Evolutionary conservation across 257 asterid species (phyloP).

Genomic region (Solanum dulcamara): DNA sequence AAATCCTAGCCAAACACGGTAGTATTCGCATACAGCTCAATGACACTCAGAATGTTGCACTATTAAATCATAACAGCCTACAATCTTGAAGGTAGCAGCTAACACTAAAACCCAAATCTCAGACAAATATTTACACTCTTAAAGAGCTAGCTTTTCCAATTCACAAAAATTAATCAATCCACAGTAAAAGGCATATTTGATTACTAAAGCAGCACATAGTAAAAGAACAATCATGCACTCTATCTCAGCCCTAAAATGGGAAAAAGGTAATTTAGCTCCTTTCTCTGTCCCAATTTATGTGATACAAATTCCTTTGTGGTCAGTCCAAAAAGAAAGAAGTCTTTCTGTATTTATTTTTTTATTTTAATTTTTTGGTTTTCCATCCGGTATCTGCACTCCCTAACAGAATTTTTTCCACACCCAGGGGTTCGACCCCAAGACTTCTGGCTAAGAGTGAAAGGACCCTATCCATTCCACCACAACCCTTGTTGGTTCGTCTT

Average conservation of each 20-base stretch:
- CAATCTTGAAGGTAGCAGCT: background rate
- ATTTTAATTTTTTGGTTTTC: too few relatives aligned
- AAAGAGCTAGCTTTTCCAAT: background rate
- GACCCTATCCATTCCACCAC: background rate
- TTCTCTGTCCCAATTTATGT: background rate
- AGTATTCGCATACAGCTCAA: too few relatives aligned
- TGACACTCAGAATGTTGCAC: background rate
- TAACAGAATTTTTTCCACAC: too few relatives aligned
- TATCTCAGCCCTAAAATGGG: background rate
- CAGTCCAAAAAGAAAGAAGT: background rate
- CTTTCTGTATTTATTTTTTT: background rate
- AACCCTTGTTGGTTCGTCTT: background rate
- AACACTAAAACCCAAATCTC: background rate
- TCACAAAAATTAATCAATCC: background rate
- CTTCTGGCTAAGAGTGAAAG: background rate
- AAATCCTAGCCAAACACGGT: too few relatives aligned
- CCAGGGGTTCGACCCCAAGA: background rate
- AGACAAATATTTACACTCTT: background rate
- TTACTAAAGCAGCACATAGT: background rate
- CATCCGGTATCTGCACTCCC: fast-evolving
- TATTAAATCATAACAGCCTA: background rate
- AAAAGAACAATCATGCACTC: background rate
- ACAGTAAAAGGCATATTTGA: background rate
- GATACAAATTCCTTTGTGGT: background rate
- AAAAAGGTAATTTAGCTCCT: background rate